These are phyloP conservation scores for Craterostigma plantagineum DNA, from an alignment of 257 asterid species.

Conservation along the genomic window DNA sequence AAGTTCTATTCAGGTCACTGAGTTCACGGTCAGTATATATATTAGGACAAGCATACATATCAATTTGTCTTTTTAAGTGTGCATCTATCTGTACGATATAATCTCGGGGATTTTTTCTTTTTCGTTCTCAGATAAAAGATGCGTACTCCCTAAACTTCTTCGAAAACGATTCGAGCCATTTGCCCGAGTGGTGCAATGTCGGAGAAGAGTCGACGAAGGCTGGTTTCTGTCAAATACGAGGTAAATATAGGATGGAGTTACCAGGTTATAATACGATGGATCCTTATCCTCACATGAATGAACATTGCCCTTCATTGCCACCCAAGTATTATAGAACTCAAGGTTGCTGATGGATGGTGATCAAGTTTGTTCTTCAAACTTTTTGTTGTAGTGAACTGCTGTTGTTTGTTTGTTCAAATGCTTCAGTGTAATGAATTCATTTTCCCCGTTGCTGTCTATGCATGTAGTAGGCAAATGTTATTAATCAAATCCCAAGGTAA, in stretches of 20 bases:
- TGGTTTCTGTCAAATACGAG: constrained; percentile 72
- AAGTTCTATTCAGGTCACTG: constrained; percentile 64
- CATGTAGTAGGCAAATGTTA: no score
- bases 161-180: constrained; percentile 50
- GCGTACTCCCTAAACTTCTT: constrained; percentile 58
- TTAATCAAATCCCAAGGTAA: no score
- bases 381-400: no score
- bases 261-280: constrained; percentile 62
- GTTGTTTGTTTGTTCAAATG: no score
- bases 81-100: no score
- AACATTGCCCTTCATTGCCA: constrained; percentile 73
- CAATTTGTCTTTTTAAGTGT: no score
- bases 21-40: constrained; percentile 60
- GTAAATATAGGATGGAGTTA: constrained; percentile 64
- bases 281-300: constrained; percentile 71
- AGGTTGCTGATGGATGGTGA: constrained; percentile 48
- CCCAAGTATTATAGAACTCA: constrained; percentile 40
- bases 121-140: constrained; percentile 61
- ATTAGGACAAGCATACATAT: no score
- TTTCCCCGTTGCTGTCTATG: no score
- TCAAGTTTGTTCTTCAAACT: no score
- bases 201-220: constrained; percentile 48
- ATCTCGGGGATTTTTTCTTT: no score
- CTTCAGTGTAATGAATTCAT: no score
- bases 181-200: constrained; percentile 96